These are phyloP conservation scores for Salix brachista DNA, from an alignment of 345 rosid species.

Conservation along the genomic window DNA sequence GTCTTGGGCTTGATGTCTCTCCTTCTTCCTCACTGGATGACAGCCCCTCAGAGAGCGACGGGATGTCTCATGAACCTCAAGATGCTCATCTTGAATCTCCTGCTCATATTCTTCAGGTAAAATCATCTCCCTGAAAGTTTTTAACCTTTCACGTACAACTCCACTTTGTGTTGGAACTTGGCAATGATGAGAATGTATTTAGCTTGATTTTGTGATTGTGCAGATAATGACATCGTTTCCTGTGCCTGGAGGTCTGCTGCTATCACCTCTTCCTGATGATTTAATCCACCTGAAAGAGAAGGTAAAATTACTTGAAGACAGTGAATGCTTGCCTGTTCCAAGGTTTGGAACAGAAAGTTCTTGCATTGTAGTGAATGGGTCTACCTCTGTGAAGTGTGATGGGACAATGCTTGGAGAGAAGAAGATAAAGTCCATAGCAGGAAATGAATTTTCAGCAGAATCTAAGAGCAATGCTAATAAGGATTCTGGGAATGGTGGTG, in stretches of 20 bases:
- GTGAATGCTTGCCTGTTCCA: constrained; percentile 25
- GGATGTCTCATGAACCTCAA: constrained; percentile 44
- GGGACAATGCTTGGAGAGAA: constrained; percentile 37
- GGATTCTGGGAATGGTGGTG: constrained; percentile 32
- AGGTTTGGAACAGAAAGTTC: constrained; percentile 27
- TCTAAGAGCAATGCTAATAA: constrained; percentile 30
- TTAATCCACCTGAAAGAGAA: constrained; percentile 47
- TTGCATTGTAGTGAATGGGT: constrained; percentile 21
- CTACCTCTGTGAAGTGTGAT: constrained; percentile 41
- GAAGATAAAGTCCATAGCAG: constrained; percentile 39
- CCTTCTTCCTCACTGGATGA: constrained; percentile 70
- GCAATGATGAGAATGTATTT: constrained; percentile 18
- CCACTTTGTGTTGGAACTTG: neutral
- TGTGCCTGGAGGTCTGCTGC: constrained; percentile 38
- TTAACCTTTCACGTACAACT: constrained; percentile 15
- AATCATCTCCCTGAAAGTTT: constrained; percentile 24
- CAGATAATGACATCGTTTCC: constrained; percentile 84
- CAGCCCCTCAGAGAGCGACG: constrained; percentile 69
- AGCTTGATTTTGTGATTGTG: constrained; percentile 30
- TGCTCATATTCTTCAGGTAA: constrained; percentile 60
- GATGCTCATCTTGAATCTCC: constrained; percentile 58
- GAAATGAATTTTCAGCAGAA: constrained; percentile 39
- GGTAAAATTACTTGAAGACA: constrained; percentile 36
- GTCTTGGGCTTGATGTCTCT: constrained; percentile 68
- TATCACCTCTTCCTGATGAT: constrained; percentile 81